A percentile compares a stretch with the other conserved stretches of the same genome.
phyloP scores from a whole-genome alignment of 164 flowering plant genomes.

The Macadamia tetraphylla region DNA sequence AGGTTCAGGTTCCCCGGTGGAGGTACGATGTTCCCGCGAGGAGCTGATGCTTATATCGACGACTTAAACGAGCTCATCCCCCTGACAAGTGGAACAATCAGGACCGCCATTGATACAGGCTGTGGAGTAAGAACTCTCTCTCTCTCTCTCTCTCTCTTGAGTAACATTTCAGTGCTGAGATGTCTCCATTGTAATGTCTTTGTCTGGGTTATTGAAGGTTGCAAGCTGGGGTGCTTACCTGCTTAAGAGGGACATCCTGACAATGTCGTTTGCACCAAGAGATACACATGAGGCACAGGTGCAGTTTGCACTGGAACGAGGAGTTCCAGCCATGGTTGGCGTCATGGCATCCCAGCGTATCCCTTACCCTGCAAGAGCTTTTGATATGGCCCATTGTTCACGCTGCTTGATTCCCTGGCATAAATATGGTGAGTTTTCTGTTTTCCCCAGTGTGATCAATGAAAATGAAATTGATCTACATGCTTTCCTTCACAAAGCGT shows the following conservation, averaged over 20 bases:
- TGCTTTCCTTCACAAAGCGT: neutral
- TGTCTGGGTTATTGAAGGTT: slow-evolving; percentile 42
- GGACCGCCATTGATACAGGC: slow-evolving; percentile 95
- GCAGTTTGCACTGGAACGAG: slow-evolving; percentile 90
- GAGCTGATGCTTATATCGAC: slow-evolving; percentile 95
- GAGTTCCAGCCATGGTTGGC: slow-evolving; percentile 97
- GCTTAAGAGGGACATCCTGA: slow-evolving; percentile 64
- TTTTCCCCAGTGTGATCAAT: neutral
- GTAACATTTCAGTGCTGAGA: neutral
- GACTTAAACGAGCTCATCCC: slow-evolving; percentile 74
- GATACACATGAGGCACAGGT: slow-evolving; percentile 99
- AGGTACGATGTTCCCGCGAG: slow-evolving; percentile 95
- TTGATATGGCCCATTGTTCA: slow-evolving; percentile 98
- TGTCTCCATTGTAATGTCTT: slow-evolving; percentile 3
- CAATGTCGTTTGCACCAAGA: slow-evolving; percentile 99
- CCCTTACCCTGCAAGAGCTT: slow-evolving; percentile 95
- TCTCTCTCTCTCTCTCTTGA: too few relatives aligned
- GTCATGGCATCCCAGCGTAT: slow-evolving; percentile 69
- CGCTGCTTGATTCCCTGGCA: slow-evolving; percentile 97
- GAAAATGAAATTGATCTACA: too few relatives aligned
- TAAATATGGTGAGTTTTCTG: slow-evolving; percentile 40
- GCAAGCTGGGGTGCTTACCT: slow-evolving; percentile 98
- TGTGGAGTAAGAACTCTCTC: slow-evolving; percentile 65
- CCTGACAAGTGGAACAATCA: slow-evolving; percentile 59
- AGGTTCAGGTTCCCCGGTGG: slow-evolving; percentile 91